A percentile compares a stretch with the other conserved stretches of the same genome.
Conservation (phyloP, 1,139 yeast genomes). For the Wickerhamomyces sp. region DNA sequence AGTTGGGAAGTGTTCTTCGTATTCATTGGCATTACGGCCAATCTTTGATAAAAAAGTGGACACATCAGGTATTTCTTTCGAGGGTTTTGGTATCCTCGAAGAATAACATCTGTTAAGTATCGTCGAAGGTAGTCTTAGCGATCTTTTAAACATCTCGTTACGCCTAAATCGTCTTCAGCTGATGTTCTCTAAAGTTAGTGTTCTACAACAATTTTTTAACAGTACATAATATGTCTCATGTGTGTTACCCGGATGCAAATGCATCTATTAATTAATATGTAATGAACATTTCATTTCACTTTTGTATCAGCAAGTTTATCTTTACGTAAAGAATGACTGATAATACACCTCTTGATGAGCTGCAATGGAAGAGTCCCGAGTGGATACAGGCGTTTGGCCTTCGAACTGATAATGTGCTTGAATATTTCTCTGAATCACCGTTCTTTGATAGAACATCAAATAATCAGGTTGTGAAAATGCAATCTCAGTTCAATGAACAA, state of each 20-base stretch:
- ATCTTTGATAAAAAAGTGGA: conserved; percentile 65
- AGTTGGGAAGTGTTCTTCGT: conserved; percentile 64
- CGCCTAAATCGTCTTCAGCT: background rate
- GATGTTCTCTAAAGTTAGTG: no score
- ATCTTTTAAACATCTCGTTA: conserved; percentile 7
- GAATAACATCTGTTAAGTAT: conserved; percentile 9
- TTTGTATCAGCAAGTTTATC: no score
- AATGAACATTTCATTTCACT: no score
- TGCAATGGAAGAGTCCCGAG: conserved; percentile 97
- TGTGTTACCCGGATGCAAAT: no score
- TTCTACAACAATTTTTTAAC: no score
- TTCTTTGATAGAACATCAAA: conserved; percentile 92
- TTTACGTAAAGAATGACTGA: conserved; percentile 11
- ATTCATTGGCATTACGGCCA: conserved; percentile 72
- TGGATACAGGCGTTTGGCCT: conserved; percentile 90
- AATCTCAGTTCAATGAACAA: conserved; percentile 76
- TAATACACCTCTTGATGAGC: conserved; percentile 59
- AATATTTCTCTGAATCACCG: conserved; percentile 90
- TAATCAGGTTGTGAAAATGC: conserved; percentile 94
- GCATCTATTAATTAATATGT: no score
- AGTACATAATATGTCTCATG: no score
- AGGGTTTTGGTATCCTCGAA: conserved; percentile 39
- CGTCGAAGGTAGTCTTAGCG: conserved; percentile 1
- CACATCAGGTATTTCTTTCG: conserved; percentile 62
- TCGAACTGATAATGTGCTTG: conserved; percentile 84